A percentile compares a stretch with the other conserved stretches of the same genome.
These are phyloP conservation scores for Fulvia fulva DNA, from an alignment of 2,329 filamentous ascomycete species.

Conservation along the genomic window DNA sequence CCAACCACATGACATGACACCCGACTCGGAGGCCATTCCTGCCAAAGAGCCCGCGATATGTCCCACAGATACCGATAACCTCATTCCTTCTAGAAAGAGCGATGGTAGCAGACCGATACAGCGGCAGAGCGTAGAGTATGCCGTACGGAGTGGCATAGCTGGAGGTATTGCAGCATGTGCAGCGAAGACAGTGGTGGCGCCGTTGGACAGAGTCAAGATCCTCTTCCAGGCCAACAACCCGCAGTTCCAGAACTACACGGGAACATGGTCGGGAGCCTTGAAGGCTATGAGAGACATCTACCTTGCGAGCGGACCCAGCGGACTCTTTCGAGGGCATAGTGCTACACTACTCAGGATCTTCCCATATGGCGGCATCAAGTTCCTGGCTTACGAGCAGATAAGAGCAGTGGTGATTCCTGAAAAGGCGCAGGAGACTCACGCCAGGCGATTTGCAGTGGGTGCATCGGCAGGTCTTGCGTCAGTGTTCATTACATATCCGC, in stretches of 20 bases:
- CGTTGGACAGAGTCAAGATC: constrained; percentile 96
- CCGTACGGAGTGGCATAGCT: constrained; percentile 76
- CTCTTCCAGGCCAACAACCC: constrained; percentile 95
- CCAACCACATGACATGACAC: constrained; percentile 38
- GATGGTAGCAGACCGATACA: constrained; percentile 31
- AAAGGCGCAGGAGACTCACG: constrained; percentile 71
- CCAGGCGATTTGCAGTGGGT: constrained; percentile 70
- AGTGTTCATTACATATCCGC: constrained; percentile 92
- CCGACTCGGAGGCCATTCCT: constrained; percentile 17
- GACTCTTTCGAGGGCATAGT: constrained; percentile 89
- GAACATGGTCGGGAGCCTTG: constrained; percentile 81
- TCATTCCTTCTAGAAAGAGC: constrained; percentile 39
- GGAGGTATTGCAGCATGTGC: constrained; percentile 90
- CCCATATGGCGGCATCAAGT: constrained; percentile 96
- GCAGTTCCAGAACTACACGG: constrained; percentile 87
- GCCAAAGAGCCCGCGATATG: constrained; percentile 39
- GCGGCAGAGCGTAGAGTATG: constrained; percentile 76
- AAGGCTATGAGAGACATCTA: constrained; percentile 82
- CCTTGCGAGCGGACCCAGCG: constrained; percentile 64
- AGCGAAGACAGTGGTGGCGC: constrained; percentile 91
- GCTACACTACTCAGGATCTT: constrained; percentile 93
- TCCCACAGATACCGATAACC: constrained; percentile 51
- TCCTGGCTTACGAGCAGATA: constrained; percentile 95
- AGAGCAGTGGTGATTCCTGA: constrained; percentile 70
- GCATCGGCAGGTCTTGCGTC: constrained; percentile 78